Evolutionary conservation across 345 rosid genomes (phyloP).

Genomic region (Lumnitzera littorea): DNA sequence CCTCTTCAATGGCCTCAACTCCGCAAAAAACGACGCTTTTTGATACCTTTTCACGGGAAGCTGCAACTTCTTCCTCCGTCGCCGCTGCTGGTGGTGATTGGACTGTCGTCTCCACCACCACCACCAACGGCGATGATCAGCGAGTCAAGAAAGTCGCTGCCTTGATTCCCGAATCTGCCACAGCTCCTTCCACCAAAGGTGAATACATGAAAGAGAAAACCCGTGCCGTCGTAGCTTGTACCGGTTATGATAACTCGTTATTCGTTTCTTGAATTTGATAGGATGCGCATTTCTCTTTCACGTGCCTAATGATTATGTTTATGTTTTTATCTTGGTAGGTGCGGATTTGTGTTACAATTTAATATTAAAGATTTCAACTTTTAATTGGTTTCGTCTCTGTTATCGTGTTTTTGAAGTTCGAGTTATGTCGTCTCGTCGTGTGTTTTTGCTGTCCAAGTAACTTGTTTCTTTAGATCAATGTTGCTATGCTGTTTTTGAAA

Average conservation of each 20-base stretch:
- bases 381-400: too few species aligned
- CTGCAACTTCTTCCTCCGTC: constrained; percentile 2
- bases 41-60: constrained; percentile 10
- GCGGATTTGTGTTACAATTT: too few species aligned
- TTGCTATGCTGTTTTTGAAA: too few species aligned
- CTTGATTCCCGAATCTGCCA: constrained; percentile 47
- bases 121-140: constrained; percentile 28
- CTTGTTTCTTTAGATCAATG: too few species aligned
- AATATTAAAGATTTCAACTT: too few species aligned
- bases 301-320: background rate
- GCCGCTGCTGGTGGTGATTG: constrained; percentile 30
- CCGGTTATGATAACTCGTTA: background rate
- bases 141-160: constrained; percentile 38
- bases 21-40: constrained; percentile 72
- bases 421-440: too few species aligned
- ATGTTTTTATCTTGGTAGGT: background rate
- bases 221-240: too few species aligned
- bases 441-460: too few species aligned
- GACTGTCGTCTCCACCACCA: constrained; percentile 18
- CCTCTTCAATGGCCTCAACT: constrained; percentile 96
- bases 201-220: constrained; percentile 1
- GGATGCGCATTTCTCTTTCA: background rate
- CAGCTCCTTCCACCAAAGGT: constrained; percentile 54
- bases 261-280: background rate
- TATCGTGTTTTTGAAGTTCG: too few species aligned